phyloP scores from a whole-genome alignment of 257 asterid species.

The Forsythia suspensa region DNA sequence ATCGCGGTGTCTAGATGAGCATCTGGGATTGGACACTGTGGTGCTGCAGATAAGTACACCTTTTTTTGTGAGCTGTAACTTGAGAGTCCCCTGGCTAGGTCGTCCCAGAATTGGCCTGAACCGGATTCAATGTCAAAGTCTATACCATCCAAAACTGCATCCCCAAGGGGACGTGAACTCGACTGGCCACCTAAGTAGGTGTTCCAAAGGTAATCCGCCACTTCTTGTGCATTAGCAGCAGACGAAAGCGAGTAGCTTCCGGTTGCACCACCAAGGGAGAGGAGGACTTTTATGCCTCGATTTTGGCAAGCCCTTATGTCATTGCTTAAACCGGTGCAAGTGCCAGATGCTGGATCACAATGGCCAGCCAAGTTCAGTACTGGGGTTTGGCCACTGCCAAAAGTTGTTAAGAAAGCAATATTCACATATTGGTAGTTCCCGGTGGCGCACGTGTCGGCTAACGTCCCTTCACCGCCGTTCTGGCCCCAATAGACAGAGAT shows the following conservation, averaged over 20 bases:
- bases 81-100: constrained; percentile 35
- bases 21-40: constrained; percentile 54
- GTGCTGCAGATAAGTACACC: constrained; percentile 58
- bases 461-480: constrained; percentile 46
- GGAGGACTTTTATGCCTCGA: constrained; percentile 32
- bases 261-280: constrained; percentile 42
- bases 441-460: constrained; percentile 49
- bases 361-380: constrained; percentile 65
- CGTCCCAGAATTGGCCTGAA: constrained; percentile 35
- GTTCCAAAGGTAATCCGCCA: constrained; percentile 53
- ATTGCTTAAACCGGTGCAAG: constrained; percentile 26
- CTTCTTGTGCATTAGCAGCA: constrained; percentile 39
- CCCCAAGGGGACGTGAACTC: constrained; percentile 40
- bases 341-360: constrained; percentile 30
- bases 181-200: constrained; percentile 51
- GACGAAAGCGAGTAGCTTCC: constrained; percentile 49
- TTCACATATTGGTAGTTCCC: constrained; percentile 42
- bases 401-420: constrained; percentile 47
- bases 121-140: constrained; percentile 54
- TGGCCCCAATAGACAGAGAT: constrained; percentile 74
- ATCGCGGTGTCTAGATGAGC: constrained; percentile 35
- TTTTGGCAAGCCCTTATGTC: constrained; percentile 38
- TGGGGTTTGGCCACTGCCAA: constrained; percentile 54
- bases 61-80: constrained; percentile 27
- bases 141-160: constrained; percentile 51